Base-by-base conservation (phyloP, 345 rosid species). In the Mercurialis annua region DNA sequence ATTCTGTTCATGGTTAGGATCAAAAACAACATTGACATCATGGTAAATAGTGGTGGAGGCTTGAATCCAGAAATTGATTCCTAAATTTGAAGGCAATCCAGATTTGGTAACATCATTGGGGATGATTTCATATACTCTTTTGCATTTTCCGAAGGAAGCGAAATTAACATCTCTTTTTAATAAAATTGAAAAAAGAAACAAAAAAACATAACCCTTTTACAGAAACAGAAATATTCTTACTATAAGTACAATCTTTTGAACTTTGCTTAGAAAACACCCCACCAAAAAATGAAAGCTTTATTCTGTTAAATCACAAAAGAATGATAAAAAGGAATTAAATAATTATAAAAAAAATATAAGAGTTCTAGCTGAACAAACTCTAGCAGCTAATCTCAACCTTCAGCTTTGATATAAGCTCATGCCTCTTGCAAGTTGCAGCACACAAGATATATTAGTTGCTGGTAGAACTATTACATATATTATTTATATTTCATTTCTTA, bases 1-100 rank as follows among this genome's bases (percentile, higher is more conserved):
- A 44, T 67, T 72, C 67, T 73, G 84, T 78, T 84, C 86, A 11
- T 86, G 92, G 79, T 92, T 96, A 48, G 98, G 93, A n/a, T n/a
- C n/a, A n/a, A n/a, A n/a, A 67, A 90, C 84, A 56, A 90, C 87
- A 68, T 65, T 82, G 31, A 88, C 93, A 71, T 90, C 92, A 1
- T 89, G 84, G 74, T 59, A 87, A 59, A 79, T 72, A 52, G 79
- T 53, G 83, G 64, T 48, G 59, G 70, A 34, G 63, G 66, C 6
- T 83, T 76, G 42, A 87, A 81, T 61, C 78, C 89, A 50, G 76
- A 38, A 71, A 71, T 84, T 62, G 77, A 67, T 66, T 69, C 59
- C 24, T n/a, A n/a, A n/a, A 79, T 66, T 26, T 71, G 74, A 66
- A 76, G 62, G 56, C 71, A 76, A 51, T 63, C 71, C 17, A 59